A percentile compares a stretch with the other conserved stretches of the same genome.
Evolutionary conservation across 148 eudicot genomes (phyloP).

Genomic region (Chenopodium quinoa): DNA sequence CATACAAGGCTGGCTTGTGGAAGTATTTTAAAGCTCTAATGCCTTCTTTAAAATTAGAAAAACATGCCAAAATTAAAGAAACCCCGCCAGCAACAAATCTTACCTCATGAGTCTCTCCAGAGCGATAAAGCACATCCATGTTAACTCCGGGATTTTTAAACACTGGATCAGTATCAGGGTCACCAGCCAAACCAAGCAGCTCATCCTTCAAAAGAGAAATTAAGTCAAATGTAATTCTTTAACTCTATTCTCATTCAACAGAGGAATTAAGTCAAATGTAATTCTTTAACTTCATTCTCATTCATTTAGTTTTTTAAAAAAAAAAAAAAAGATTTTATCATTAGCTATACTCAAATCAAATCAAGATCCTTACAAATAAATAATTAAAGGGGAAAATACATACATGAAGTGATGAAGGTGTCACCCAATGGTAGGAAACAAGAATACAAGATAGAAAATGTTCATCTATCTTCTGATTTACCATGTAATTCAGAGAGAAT

Average conservation of each 20-base stretch:
- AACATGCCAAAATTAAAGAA: neutral
- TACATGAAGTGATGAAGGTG: neutral
- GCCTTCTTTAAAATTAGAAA: no score
- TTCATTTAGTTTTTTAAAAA: no score
- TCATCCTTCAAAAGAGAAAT: conserved; percentile 64
- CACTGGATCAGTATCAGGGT: conserved; percentile 43
- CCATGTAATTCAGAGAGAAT: neutral
- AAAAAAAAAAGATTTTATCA: no score
- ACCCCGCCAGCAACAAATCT: neutral
- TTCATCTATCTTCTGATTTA: no score
- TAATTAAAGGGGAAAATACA: neutral
- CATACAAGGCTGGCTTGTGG: neutral
- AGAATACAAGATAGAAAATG: neutral
- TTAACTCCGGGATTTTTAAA: conserved; percentile 62
- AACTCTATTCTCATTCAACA: neutral
- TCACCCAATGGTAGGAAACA: neutral
- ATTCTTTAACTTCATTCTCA: neutral
- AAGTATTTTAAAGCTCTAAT: neutral
- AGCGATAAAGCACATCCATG: conserved; percentile 77
- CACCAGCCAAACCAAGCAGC: conserved; percentile 82
- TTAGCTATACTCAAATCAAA: neutral
- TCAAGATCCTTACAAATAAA: neutral
- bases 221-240: neutral
- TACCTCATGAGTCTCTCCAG: conserved; percentile 91
- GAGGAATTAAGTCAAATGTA: neutral